Base-by-base conservation (phyloP, 2,329 filamentous ascomycete species). In the Ascochyta pisi region DNA sequence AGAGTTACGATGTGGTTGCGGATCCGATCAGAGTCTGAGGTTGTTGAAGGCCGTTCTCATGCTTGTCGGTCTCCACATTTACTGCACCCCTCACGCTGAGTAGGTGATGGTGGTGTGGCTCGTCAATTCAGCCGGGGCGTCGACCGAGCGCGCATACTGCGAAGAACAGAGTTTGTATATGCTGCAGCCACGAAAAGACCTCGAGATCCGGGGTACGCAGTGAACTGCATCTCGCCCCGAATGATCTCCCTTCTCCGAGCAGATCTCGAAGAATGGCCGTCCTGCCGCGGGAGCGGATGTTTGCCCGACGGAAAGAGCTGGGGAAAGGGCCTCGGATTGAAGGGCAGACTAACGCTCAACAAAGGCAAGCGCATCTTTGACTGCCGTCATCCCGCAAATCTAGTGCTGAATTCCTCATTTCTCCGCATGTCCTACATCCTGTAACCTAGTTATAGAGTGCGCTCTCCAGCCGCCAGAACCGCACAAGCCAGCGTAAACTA, bases 221-320 rank as follows among this genome's bases (percentile, higher is more conserved):
- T 26, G 24, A 26, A 2, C 23, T 6, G 22, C 19, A 12, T 27
- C 8, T 19, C 50, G 24, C 38, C 19, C 65, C 65, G 65, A 68
- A 51, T 16, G 43, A 65, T 55, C 58, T 68, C 65, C 63, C 44
- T 22, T n/a, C 24, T 48, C 58, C 65, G 65, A 68, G 56, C 35
- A 51, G 50, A 44, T 16, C 19, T 64, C 64, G 64, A 66, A 37
- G 31, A 35, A 64, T 62, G 13, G 46, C 65, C 65, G 65, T 58
- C 22, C 22, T 39, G 33, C 42, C 35, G 48, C 47, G 43, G 40
- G 35, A 53, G 41, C 56, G 45, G 53, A 35, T 40, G 34, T 41
- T 68, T 68, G 62, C 27, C 65, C 65, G 65, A 58, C 65, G 65
- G 65, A 42, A 24, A 66, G 52, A 42, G 27, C 22, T 37, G 41